Base-by-base conservation (phyloP, 805 yeast genomes). In the Wickerhamiella nectarea region DNA sequence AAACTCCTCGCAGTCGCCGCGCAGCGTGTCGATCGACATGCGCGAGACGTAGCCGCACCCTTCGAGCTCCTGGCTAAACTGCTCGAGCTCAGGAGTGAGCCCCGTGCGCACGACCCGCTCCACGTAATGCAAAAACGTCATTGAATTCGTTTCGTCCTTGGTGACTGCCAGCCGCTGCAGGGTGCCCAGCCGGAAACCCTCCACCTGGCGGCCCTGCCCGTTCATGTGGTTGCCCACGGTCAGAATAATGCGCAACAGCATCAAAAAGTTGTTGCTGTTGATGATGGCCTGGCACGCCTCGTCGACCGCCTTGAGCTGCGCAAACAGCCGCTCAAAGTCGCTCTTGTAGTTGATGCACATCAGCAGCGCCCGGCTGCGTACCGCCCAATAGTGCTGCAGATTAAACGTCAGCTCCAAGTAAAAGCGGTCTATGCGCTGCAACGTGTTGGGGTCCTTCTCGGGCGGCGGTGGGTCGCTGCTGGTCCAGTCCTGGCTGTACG, bases 161-260 rank as follows among this genome's bases (percentile, higher is more conserved):
- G 93, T 78, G 52, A 93, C 86, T 25, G 80, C 83, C 46, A 91
- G 69, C 52, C 97, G 68, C 56, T 86, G 95, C 43, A 91, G 68
- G n/a, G 95, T 83, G 36, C 83, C 79, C 47, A 91, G 66, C 55
- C 81, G 80, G 69, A 93, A 93, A 3, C 99, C 99, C 51, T 74
- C 72, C 1, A 96, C 97, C 59, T 86, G 94, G 54, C 86, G 87
- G 2, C 84, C 69, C n/a, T 76, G 67, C 55, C 86, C 95, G 59
- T 93, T 91, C 98, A 91, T 91, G 59, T 78, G 89, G 60, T 91
- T 91, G 47, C 98, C 99, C 41, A 91, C 91, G 3, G 87, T 78
- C 50, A 87, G 67, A 48, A 91, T 89, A 38, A 91, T 75, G 45
- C 83, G 86, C 55, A 93, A 72, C 12, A 91, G 76, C 44, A 75